Base-by-base conservation (phyloP, 202 grass and related monocot species). In the Eragrostis tef region DNA sequence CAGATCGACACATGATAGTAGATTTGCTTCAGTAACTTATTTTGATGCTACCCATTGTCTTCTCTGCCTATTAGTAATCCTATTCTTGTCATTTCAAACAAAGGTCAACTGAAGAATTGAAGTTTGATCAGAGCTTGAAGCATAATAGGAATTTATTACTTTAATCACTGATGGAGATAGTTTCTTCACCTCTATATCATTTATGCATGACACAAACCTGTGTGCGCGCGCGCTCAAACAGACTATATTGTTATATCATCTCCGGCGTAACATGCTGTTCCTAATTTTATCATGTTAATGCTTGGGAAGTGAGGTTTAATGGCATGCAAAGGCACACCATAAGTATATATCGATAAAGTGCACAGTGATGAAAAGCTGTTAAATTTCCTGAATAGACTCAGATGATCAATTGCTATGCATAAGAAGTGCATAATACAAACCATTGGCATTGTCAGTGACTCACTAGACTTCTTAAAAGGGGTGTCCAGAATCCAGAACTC, bases 361-460 rank as follows among this genome's bases (percentile, higher is more conserved):
- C 21, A 9, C 49, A 29, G 50, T 22, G 74, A 67, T 73, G 59
- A 78, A 79, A 68, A 67, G 50, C 71, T 73, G 58, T 19, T 78
- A 66, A 53, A 67, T 77, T 57, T 75, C 63, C 64, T 77, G 71
- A 66, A 15, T 54, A 49, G 24, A 42, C 7, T 77, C 64, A 19
- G 77, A 69, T 47, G 48, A 11, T 59, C 24, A 34, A 45, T 74
- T 64, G 62, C 44, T 59, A 41, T 64, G 63, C 24, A 56, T 5
- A 39, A 46, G 11, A 42, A 53, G 9, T 39, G 39, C 71, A 70
- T 36, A 56, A 87, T 78, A 66, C 20, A 17, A 86, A 70, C 31
- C 11, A 64, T 76, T 54, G 54, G 19, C 54, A 27, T 85, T 81
- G 64, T 58, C 65, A 64, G 36, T 64, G 50, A 47, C 52, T 51